A percentile compares a stretch with the other conserved stretches of the same genome.
phyloP scores from a whole-genome alignment of 805 yeast genomes.

The Lachancea cidri region DNA sequence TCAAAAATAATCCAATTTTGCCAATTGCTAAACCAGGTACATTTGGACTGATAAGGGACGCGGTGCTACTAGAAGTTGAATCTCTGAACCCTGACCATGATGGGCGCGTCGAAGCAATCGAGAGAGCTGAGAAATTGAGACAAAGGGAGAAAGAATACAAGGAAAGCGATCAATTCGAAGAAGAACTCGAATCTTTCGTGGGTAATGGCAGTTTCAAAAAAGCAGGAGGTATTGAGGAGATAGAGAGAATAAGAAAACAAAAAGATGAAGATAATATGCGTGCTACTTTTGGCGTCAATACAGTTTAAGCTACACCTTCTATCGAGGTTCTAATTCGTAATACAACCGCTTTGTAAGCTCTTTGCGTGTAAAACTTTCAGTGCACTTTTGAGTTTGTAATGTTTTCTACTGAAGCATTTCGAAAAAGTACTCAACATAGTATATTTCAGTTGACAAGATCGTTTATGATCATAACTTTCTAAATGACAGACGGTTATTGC shows the following conservation, averaged over 20 bases:
- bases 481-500: too few species aligned
- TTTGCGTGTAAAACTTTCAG: slow-evolving; percentile 8
- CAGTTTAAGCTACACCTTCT: not conserved
- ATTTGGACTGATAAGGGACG: slow-evolving; percentile 59
- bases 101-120: slow-evolving; percentile 79
- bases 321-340: too few species aligned
- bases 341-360: too few species aligned
- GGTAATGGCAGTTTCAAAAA: slow-evolving; percentile 69
- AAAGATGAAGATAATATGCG: slow-evolving; percentile 71
- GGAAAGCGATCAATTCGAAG: slow-evolving; percentile 63
- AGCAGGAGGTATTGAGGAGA: slow-evolving; percentile 85
- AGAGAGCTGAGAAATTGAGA: slow-evolving; percentile 77
- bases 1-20: slow-evolving; percentile 30
- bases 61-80: slow-evolving; percentile 72
- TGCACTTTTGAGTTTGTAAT: slow-evolving; percentile 12
- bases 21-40: slow-evolving; percentile 62
- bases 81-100: slow-evolving; percentile 82
- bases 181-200: slow-evolving; percentile 81
- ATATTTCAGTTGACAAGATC: not conserved
- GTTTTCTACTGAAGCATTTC: slow-evolving; percentile 9
- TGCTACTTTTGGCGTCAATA: slow-evolving; percentile 33
- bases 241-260: slow-evolving; percentile 61
- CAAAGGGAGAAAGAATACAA: slow-evolving; percentile 60
- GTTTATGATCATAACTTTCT: too few species aligned
- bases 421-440: slow-evolving; percentile 12